Percentiles rank a stretch among this genome's conserved stretches.
Evolutionary conservation across 352 stramenopile genomes (phyloP).

Genomic region (Plasmopara muralis): DNA sequence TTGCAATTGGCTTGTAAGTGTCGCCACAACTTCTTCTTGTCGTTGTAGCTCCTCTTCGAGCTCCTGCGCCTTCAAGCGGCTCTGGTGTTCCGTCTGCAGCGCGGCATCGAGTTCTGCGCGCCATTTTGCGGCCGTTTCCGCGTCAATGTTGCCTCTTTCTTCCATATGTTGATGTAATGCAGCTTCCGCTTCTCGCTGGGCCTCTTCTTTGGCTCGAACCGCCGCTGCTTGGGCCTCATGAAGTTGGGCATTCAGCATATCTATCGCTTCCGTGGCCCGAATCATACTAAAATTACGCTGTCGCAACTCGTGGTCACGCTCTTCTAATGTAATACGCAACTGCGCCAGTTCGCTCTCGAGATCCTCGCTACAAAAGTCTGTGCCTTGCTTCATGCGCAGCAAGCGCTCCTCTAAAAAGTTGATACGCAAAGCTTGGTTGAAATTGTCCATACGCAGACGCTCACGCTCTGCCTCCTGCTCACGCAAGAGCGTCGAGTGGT

Average conservation of each 20-base stretch:
- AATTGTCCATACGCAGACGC: constrained; percentile 62
- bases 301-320: constrained; percentile 55
- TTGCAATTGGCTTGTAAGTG: constrained; percentile 28
- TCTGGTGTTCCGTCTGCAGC: constrained; percentile 27
- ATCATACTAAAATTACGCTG: constrained; percentile 56
- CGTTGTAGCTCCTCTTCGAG: constrained; percentile 33
- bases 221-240: constrained; percentile 26
- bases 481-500: constrained; percentile 35
- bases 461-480: constrained; percentile 55
- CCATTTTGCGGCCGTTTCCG: constrained; percentile 34
- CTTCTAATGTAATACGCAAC: constrained; percentile 46
- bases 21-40: constrained; percentile 24
- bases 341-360: constrained; percentile 57
- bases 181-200: constrained; percentile 18
- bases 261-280: constrained; percentile 49
- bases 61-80: constrained; percentile 20
- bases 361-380: constrained; percentile 50
- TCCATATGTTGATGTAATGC: constrained; percentile 29
- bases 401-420: constrained; percentile 65
- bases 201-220: constrained; percentile 19
- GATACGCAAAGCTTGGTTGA: constrained; percentile 64
- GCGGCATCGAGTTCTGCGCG: constrained; percentile 31
- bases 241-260: constrained; percentile 42
- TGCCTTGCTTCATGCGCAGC: constrained; percentile 49
- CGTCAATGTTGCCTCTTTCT: constrained; percentile 23